phyloP scores from a whole-genome alignment of 2,329 filamentous ascomycete genomes.

The Aspergillus tanneri region DNA sequence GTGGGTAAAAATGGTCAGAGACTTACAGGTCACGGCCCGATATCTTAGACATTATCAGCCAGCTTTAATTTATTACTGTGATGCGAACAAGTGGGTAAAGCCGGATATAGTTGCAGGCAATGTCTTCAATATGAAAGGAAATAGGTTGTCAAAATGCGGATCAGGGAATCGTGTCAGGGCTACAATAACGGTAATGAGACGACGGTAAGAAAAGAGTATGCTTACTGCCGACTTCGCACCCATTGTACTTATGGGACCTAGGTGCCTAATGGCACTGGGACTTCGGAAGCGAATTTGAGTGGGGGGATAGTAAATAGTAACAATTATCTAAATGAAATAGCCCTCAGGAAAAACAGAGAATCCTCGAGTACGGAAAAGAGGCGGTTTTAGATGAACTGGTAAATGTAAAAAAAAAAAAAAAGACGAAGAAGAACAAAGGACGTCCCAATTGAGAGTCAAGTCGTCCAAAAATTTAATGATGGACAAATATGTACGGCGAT shows the following conservation, averaged over 20 bases:
- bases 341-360: not conserved
- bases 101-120: too few species aligned
- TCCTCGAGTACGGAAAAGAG: not conserved
- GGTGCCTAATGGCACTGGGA: slow-evolving; percentile 5
- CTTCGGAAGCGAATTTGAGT: slow-evolving; percentile 10
- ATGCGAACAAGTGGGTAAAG: not conserved
- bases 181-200: not conserved
- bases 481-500: not conserved
- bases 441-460: not conserved
- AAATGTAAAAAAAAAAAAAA: not conserved
- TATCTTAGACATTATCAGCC: slow-evolving; percentile 25
- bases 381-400: not conserved
- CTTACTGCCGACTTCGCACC: slow-evolving; percentile 17
- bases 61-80: slow-evolving; percentile 11
- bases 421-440: not conserved
- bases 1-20: not conserved
- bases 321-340: slow-evolving; percentile 1
- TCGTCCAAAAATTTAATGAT: not conserved
- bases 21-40: slow-evolving; percentile 29
- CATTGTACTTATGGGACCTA: slow-evolving; percentile 15
- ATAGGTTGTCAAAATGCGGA: not conserved
- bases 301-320: slow-evolving; percentile 10
- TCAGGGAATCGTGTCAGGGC: not conserved
- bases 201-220: slow-evolving; percentile 4
- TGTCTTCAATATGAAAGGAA: too few species aligned